Conservation (phyloP, 495 filamentous ascomycete genomes). For the Penicillium macrosclerotiorum region DNA sequence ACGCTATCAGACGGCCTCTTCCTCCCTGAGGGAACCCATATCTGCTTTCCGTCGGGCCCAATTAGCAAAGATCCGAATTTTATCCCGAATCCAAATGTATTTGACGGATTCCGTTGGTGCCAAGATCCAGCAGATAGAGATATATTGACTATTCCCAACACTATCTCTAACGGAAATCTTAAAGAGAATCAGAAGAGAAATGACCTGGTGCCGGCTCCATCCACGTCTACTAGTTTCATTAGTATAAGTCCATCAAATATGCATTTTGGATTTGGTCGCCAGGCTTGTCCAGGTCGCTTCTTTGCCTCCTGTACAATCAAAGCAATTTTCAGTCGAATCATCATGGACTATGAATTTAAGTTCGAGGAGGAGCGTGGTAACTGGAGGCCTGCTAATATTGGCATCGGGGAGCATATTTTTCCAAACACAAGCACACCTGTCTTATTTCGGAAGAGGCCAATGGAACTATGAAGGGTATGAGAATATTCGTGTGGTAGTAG, state of each 20-base stretch:
- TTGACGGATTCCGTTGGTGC: conserved; percentile 40
- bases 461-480: conserved; percentile 1
- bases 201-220: background rate
- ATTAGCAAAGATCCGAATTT: conserved; percentile 29
- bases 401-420: conserved; percentile 33
- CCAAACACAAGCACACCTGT: conserved; percentile 24
- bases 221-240: conserved; percentile 21
- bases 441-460: conserved; percentile 24
- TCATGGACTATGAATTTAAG: conserved; percentile 54
- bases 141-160: background rate
- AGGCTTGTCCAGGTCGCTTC: conserved; percentile 55
- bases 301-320: conserved; percentile 56
- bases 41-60: conserved; percentile 35
- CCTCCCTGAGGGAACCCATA: conserved; percentile 27
- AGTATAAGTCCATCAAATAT: conserved; percentile 22
- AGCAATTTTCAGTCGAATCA: conserved; percentile 49
- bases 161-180: background rate
- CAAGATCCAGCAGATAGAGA: conserved; percentile 17
- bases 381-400: conserved; percentile 24
- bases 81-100: conserved; percentile 19
- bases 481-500: no score
- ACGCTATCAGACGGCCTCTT: conserved; percentile 29
- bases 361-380: conserved; percentile 17
- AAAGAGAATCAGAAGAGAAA: background rate
- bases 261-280: conserved; percentile 35